Evolutionary conservation across 176 grass and related monocot species (phyloP).

Genomic region (Rhynchospora breviuscula): DNA sequence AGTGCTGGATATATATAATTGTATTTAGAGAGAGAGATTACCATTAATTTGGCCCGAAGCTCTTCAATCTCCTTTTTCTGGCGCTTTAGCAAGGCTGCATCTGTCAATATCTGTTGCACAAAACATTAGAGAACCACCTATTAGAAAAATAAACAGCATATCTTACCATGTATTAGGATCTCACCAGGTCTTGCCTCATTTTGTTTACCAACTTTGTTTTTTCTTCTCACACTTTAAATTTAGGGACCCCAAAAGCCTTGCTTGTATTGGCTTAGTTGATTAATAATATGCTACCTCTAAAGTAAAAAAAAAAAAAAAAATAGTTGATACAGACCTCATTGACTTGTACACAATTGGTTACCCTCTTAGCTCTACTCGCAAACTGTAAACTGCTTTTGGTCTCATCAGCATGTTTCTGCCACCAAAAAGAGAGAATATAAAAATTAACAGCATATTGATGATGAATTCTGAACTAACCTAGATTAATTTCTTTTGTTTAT

Average conservation of each 20-base stretch:
- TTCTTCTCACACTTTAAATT: not conserved
- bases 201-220: not conserved
- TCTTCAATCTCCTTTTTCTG: conserved; percentile 95
- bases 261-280: not conserved
- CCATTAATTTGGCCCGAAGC: conserved; percentile 70
- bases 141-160: not conserved
- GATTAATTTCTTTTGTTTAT: not conserved
- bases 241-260: not conserved
- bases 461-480: not conserved
- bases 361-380: conserved; percentile 80
- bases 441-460: not conserved
- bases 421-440: conserved; percentile 25
- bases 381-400: conserved; percentile 95
- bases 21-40: conserved; percentile 19
- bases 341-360: conserved; percentile 78
- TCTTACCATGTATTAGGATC: not conserved
- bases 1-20: not conserved
- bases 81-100: conserved; percentile 87
- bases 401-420: conserved; percentile 76
- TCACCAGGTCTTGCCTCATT: not conserved
- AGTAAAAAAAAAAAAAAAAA: not conserved
- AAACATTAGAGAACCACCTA: conserved; percentile 14
- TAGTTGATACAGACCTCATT: conserved; percentile 55
- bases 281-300: not conserved
- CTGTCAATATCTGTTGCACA: conserved; percentile 80